These are phyloP conservation scores for Dactylellina sp. DNA, from an alignment of 2,329 filamentous ascomycete genomes.

Conservation along the genomic window DNA sequence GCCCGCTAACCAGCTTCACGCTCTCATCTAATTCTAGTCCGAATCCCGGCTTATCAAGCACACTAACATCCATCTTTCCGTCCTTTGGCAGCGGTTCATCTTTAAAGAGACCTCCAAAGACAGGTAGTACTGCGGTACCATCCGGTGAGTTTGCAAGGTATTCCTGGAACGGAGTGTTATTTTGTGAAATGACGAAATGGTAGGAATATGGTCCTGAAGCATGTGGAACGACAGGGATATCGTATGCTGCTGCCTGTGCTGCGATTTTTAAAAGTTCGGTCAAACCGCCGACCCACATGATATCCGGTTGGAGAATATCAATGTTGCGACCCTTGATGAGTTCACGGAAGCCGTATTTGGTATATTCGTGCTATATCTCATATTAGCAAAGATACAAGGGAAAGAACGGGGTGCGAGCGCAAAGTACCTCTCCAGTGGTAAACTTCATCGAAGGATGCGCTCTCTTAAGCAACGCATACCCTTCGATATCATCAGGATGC, in stretches of 20 bases:
- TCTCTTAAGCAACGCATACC: constrained; percentile 87
- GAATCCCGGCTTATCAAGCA: constrained; percentile 90
- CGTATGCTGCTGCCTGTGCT: constrained; percentile 89
- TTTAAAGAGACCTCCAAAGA: constrained; percentile 89
- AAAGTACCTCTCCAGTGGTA: constrained; percentile 83
- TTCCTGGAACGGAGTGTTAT: constrained; percentile 94
- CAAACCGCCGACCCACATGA: constrained; percentile 96
- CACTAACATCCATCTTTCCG: constrained; percentile 81
- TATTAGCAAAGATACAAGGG: not conserved
- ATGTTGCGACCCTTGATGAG: constrained; percentile 90
- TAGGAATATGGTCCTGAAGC: constrained; percentile 94
- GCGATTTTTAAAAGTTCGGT: constrained; percentile 91
- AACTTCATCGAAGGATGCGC: constrained; percentile 92
- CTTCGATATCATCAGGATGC: constrained; percentile 90
- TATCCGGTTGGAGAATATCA: constrained; percentile 93
- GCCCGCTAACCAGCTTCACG: constrained; percentile 81
- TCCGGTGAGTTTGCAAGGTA: constrained; percentile 94
- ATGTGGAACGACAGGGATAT: constrained; percentile 94
- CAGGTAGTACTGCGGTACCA: constrained; percentile 86
- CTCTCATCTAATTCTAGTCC: constrained; percentile 86
- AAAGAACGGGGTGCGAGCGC: not conserved
- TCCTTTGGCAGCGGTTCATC: constrained; percentile 90
- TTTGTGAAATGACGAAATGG: constrained; percentile 93
- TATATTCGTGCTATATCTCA: constrained; percentile 81
- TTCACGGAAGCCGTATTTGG: constrained; percentile 92